phyloP scores from a whole-genome alignment of 2,329 filamentous ascomycete species.

The Dendrostoma leiphaemia region DNA sequence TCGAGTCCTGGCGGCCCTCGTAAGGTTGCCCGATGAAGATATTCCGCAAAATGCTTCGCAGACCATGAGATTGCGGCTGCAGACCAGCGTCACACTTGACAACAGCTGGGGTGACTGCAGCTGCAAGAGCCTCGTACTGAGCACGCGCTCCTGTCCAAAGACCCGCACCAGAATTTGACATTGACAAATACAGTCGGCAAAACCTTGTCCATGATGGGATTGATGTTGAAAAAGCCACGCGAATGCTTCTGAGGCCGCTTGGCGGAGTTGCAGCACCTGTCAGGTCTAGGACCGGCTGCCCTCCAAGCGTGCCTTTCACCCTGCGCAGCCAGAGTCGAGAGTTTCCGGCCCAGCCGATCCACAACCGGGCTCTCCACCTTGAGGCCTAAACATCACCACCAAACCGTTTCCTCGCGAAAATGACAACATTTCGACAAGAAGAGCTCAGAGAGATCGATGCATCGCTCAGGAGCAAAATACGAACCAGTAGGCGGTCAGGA shows the following conservation, averaged over 20 bases:
- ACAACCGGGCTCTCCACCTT: constrained; percentile 8
- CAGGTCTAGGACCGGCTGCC: constrained; percentile 8
- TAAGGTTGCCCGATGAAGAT: background rate
- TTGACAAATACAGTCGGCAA: too few relatives aligned
- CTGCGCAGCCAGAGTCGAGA: constrained; percentile 7
- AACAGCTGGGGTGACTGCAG: constrained; percentile 1
- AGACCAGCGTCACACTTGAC: constrained; percentile 1
- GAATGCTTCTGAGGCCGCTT: constrained; percentile 3
- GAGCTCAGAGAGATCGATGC: constrained; percentile 2
- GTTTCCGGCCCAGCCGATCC: constrained; percentile 10
- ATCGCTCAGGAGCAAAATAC: background rate
- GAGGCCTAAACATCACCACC: constrained; percentile 7
- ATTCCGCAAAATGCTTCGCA: background rate
- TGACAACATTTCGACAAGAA: background rate
- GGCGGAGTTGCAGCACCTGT: constrained; percentile 10
- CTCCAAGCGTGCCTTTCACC: constrained; percentile 13
- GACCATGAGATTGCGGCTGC: background rate
- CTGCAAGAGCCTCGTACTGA: background rate
- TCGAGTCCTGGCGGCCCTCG: background rate
- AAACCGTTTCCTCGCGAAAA: background rate
- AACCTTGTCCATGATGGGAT: background rate
- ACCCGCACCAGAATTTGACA: background rate
- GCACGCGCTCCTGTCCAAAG: background rate
- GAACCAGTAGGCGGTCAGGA: background rate
- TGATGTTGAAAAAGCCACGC: background rate